A percentile compares a stretch with the other conserved stretches of the same genome.
Evolutionary conservation across 331 rosid genomes (phyloP).

Genomic region (Telfairia occidentalis): DNA sequence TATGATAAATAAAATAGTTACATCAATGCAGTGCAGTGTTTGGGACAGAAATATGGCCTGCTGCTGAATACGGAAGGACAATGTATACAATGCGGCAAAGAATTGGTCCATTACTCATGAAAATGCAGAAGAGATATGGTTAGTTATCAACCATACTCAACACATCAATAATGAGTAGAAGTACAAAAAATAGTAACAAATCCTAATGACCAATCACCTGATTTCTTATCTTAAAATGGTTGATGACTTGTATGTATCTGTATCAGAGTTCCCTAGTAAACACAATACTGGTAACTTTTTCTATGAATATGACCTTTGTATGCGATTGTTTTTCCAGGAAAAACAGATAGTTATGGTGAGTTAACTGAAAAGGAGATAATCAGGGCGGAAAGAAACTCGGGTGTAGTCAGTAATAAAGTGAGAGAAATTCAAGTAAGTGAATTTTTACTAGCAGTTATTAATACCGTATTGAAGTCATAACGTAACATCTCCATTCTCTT

Average conservation of each 20-base stretch:
- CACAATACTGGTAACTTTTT: not conserved
- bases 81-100: constrained; percentile 96
- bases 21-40: constrained; percentile 81
- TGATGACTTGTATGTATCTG: not conserved
- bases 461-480: constrained; percentile 16
- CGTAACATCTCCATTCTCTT: constrained; percentile 8
- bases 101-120: constrained; percentile 81
- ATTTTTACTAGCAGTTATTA: not conserved
- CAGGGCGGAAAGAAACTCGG: constrained; percentile 93
- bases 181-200: not conserved
- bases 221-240: not conserved
- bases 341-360: constrained; percentile 38
- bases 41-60: constrained; percentile 97
- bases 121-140: constrained; percentile 85
- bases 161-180: not conserved
- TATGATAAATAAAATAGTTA: constrained; percentile 25
- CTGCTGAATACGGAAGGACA: constrained; percentile 96
- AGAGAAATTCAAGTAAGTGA: constrained; percentile 93
- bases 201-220: not conserved
- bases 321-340: constrained; percentile 40
- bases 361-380: constrained; percentile 83
- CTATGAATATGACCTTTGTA: constrained; percentile 11
- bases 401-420: constrained; percentile 69
- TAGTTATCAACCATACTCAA: constrained; percentile 24
- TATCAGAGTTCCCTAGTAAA: not conserved